Base-by-base conservation (phyloP, 352 stramenopile species). In the Thraustochytrium striatum region DNA sequence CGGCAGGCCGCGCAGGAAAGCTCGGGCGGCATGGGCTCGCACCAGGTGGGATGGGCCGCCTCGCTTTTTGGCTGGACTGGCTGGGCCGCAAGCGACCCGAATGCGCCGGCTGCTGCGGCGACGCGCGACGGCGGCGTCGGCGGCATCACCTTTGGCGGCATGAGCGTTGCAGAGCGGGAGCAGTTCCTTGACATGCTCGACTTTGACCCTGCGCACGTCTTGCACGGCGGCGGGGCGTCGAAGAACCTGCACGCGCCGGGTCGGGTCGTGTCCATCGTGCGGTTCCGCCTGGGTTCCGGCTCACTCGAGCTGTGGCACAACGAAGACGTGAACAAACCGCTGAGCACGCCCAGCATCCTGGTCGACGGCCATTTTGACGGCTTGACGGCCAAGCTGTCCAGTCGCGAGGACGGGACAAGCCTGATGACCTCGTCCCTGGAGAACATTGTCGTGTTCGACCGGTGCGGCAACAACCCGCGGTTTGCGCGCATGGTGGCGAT, bases 11-110 rank as follows among this genome's bases (percentile, higher is more conserved):
- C n/a, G n/a, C n/a, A n/a, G n/a, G n/a, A n/a, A n/a, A n/a, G n/a
- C n/a, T n/a, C n/a, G n/a, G n/a, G n/a, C n/a, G n/a, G n/a, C n/a
- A n/a, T n/a, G n/a, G n/a, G n/a, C n/a, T n/a, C n/a, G n/a, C n/a
- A n/a, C 36, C n/a, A 30, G 11, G 9, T 38, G 9, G 13, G 41
- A 7, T 75, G 65, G 65, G 65, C 65, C 21, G 65, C 41, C 16
- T 61, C 65, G n/a, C 11, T 75, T 3, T 75, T 75, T 43, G 65
- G 65, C 65, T 75, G 65, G 65, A 43, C 65, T 19, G 65, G 65
- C 35, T 75, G 65, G 65, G 65, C 65, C 50, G 65, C 68, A 21
- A 25, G 47, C 47, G 16, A 21, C 16, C 47, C 16, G 47, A 16
- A 16, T 21, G 25, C 16, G 16, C 47, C 16, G 13, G 33, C 59